Evolutionary conservation across 75 land plant genomes (phyloP), one percentile per base, ranked within the genome.

Genomic region (Pseudotsuga menziesii): DNA sequence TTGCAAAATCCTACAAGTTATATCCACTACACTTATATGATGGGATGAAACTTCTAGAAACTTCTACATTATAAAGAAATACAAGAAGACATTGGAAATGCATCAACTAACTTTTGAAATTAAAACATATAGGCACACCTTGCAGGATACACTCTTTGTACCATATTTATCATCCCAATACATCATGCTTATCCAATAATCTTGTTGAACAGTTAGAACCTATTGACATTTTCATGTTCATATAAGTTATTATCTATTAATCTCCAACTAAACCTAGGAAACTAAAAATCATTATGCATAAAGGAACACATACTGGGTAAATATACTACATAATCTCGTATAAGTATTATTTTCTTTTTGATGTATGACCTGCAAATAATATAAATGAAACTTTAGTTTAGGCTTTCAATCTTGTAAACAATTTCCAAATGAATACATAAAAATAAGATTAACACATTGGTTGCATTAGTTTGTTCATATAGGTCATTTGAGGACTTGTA

Each of bases 181-280:
- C 99, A 97, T 94, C 4, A 93, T 94, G 77, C 99, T 86, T 77
- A 97, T 97, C 19, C 99, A 93, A 78, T 97, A 97, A 20, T 94
- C 91, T 78, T 97, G 99, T 74, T 93, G 86, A 44, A 97, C 88
- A 58, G 92, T 97, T 82, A 97, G 83, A 25, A 82, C 89, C 96
- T 93, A 85, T 19, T 16, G 32, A 62, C 56, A 66, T 1, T 55
- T 72, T n/a, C 52, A 39, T 44, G 5, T 22, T n/a, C 4, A 72
- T 52, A 23, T 9, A 73, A 73, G 25, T 15, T 6, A 67, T 67
- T 22, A 67, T 1, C 20, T 35, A 39, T 36, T 15, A 4, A 44
- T 48, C 32, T 69, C 48, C 35, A 69, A 13, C 23, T n/a, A 69
- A 69, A 69, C 75, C 35, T 55, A 55, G 3, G 23, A 73, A n/a